phyloP scores from a whole-genome alignment of 768 basidiomycete genomes.

The Pleurotus pulmonarius region DNA sequence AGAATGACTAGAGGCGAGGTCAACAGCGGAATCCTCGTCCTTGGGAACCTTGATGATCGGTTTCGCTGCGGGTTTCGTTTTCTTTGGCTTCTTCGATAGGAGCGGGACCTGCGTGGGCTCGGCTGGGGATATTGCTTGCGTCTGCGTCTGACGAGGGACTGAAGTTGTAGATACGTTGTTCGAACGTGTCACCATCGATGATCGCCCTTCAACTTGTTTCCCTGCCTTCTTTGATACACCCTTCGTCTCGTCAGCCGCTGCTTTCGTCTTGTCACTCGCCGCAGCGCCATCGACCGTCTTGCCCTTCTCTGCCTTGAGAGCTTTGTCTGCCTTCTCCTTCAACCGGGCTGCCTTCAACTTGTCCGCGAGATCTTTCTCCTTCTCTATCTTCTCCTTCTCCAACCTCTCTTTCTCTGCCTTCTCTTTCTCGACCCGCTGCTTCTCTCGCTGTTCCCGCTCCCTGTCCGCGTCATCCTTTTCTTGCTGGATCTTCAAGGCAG shows the following conservation, averaged over 20 bases:
- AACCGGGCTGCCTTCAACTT: conserved; percentile 28
- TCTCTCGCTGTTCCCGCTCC: conserved; percentile 29
- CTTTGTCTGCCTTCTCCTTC: conserved; percentile 30
- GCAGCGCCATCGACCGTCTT: conserved; percentile 9
- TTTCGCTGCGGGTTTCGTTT: conserved; percentile 64
- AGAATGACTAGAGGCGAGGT: conserved; percentile 38
- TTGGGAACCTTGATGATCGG: conserved; percentile 47
- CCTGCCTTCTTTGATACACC: conserved; percentile 11
- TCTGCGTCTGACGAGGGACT: conserved; percentile 17
- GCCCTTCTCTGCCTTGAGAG: conserved; percentile 13
- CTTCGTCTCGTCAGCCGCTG: conserved; percentile 3
- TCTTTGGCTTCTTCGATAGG: conserved; percentile 81
- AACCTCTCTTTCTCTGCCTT: conserved; percentile 26
- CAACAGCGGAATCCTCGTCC: conserved; percentile 46
- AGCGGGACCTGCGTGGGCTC: conserved; percentile 65
- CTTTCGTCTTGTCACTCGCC: conserved; percentile 3
- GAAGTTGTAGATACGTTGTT: conserved; percentile 13
- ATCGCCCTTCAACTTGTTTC: not conserved
- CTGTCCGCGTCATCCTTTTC: conserved; percentile 35
- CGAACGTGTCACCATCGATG: not conserved
- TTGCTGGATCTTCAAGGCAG: conserved; percentile 32
- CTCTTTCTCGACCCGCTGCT: conserved; percentile 32
- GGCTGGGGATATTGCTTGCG: conserved; percentile 13
- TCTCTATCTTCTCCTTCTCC: conserved; percentile 30
- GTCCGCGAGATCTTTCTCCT: conserved; percentile 32